These are phyloP conservation scores for Dactylonectria macrodidyma DNA, from an alignment of 2,329 filamentous ascomycete genomes.

Conservation along the genomic window DNA sequence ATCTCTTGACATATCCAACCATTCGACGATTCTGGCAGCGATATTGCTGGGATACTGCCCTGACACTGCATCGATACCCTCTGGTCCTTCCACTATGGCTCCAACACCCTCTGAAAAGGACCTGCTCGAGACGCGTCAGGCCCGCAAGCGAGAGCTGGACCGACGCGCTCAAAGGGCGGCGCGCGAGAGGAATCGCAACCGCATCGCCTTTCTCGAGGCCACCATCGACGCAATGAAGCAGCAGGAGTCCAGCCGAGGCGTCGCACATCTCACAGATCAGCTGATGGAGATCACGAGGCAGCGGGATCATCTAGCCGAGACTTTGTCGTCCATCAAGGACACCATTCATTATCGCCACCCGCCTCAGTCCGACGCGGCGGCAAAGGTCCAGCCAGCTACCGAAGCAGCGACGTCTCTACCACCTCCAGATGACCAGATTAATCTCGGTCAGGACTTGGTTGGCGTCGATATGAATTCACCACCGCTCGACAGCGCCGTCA, in stretches of 20 bases:
- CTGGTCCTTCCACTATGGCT: not conserved
- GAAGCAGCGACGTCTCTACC: not conserved
- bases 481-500: not conserved
- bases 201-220: slow-evolving; percentile 14
- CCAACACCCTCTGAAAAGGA: not conserved
- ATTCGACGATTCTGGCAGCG: no score
- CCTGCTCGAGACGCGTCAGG: not conserved
- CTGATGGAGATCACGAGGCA: not conserved
- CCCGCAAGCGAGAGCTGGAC: slow-evolving; percentile 18
- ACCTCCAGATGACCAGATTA: not conserved
- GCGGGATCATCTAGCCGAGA: slow-evolving; percentile 11
- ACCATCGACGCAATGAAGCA: slow-evolving; percentile 19
- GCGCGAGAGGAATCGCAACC: slow-evolving; percentile 15
- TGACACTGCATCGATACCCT: no score
- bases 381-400: not conserved
- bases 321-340: not conserved
- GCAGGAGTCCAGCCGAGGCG: not conserved
- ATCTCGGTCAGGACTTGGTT: not conserved
- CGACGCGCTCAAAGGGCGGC: slow-evolving; percentile 19
- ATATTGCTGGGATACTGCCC: no score
- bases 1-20: not conserved
- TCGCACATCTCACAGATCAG: not conserved
- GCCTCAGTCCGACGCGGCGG: not conserved
- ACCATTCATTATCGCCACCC: not conserved
- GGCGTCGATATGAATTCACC: not conserved